Base-by-base conservation (phyloP, 768 basidiomycete species). In the Postia placenta region DNA sequence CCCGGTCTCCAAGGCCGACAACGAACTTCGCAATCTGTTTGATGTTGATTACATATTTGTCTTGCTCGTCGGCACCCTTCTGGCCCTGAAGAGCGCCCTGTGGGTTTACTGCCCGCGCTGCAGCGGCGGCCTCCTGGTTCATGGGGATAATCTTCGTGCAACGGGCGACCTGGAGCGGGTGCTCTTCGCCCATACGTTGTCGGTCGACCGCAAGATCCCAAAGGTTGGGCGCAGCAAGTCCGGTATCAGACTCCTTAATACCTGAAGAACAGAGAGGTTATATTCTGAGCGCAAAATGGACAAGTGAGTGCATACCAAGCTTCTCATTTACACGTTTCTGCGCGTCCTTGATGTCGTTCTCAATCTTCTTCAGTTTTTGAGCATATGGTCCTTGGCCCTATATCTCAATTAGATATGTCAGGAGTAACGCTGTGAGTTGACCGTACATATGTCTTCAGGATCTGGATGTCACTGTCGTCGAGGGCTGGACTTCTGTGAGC, bases 21-120 rank as follows among this genome's bases (percentile, higher is more conserved):
- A 99, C 96, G 64, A 97, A 98, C 70, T 99, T 99, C 7, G 96
- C 96, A 63, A 98, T 96, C 71, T 99, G 96, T 67, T 97, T 96
- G 69, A 99, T 94, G 65, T 95, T 96, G 69, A 99, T 98, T 60
- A 99, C 92, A 69, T 99, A 98, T 70, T 97, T 94, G 72, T 98
- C 95, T 61, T 95, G 92, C 65, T 98, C 96, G 63, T 98, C 96
- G 17, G 95, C 96, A 55, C 94, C 93, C 67, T 95, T 96, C 71
- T 91, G 86, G 3, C 92, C 88, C 67, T 91, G 87, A 3, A 73
- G 65, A 9, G 83, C 87, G 49, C 89, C 88, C 12, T 75, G 70
- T 2, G 88, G 81, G 53, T 93, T 91, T 49, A 92, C 80, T 4
- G 87, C 75, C 47, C 79, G 80, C 11, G 91, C 90, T 15, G 83